Evolutionary conservation across 257 asterid species (phyloP).

Genomic region (Paraleonurus japonicus): DNA sequence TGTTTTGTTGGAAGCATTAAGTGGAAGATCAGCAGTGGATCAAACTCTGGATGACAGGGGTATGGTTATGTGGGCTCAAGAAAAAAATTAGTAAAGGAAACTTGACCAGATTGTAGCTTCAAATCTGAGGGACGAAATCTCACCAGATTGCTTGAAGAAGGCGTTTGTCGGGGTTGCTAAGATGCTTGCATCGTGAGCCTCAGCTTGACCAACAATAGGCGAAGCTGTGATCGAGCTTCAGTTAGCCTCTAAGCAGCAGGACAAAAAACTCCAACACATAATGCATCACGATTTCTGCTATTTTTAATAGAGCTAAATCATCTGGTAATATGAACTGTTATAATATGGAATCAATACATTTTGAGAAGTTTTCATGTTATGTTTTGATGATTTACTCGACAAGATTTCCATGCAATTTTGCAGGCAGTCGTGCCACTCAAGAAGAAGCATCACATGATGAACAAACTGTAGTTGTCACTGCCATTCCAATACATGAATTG

Average conservation of each 20-base stretch:
- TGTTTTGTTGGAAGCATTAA: no score
- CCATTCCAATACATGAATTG: conserved; percentile 26
- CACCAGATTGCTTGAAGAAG: not conserved
- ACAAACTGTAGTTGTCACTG: not conserved
- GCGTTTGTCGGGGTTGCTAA: conserved; percentile 1
- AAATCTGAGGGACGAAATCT: not conserved
- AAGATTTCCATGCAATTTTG: not conserved
- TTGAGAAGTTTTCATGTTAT: not conserved
- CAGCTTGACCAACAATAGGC: not conserved
- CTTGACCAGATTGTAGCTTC: not conserved
- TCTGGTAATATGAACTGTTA: not conserved
- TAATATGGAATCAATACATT: not conserved
- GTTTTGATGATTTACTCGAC: not conserved
- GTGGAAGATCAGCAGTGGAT: no score
- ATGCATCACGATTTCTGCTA: not conserved
- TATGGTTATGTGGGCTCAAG: no score
- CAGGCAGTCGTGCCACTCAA: conserved; percentile 21
- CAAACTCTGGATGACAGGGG: no score
- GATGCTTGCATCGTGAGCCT: conserved; percentile 8
- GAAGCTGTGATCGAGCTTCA: not conserved
- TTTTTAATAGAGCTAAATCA: not conserved
- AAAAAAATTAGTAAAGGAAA: not conserved
- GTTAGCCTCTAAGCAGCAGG: conserved; percentile 2
- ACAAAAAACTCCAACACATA: not conserved
- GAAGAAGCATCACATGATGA: not conserved